Conservation (phyloP, 176 grass and related monocot genomes). For the Musa schizocarpa region DNA sequence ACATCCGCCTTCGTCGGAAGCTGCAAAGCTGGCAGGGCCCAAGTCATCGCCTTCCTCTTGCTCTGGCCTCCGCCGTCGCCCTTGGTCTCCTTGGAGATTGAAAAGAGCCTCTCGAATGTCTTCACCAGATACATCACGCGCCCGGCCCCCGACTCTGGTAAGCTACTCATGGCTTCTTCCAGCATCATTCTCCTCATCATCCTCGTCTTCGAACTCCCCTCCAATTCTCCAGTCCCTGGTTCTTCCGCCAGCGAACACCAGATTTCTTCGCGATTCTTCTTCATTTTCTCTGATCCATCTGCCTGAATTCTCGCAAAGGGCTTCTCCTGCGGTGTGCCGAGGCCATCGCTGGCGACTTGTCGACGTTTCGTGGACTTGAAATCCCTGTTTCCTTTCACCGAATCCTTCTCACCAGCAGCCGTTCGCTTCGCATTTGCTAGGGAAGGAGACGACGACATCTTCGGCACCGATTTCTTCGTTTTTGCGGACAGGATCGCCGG, state of each 20-base stretch:
- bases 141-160: slow-evolving; percentile 51
- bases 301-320: too few species aligned
- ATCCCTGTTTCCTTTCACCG: too few species aligned
- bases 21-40: slow-evolving; percentile 33
- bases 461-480: neutral
- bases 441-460: neutral
- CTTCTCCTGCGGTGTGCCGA: too few species aligned
- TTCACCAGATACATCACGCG: slow-evolving; percentile 54
- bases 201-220: slow-evolving; percentile 6
- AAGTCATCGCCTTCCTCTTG: slow-evolving; percentile 19
- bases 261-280: too few species aligned
- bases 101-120: slow-evolving; percentile 52
- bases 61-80: slow-evolving; percentile 5
- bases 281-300: too few species aligned
- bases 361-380: too few species aligned
- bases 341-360: too few species aligned
- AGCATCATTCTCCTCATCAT: slow-evolving; percentile 23
- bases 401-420: too few species aligned
- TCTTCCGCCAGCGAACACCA: neutral
- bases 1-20: slow-evolving; percentile 1
- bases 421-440: neutral
- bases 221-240: neutral
- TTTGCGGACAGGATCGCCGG: neutral
- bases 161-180: slow-evolving; percentile 31
- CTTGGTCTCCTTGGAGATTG: slow-evolving; percentile 10